Evolutionary conservation across 352 stramenopile species (phyloP).

Genomic region (Globisporangium cystogenes): DNA sequence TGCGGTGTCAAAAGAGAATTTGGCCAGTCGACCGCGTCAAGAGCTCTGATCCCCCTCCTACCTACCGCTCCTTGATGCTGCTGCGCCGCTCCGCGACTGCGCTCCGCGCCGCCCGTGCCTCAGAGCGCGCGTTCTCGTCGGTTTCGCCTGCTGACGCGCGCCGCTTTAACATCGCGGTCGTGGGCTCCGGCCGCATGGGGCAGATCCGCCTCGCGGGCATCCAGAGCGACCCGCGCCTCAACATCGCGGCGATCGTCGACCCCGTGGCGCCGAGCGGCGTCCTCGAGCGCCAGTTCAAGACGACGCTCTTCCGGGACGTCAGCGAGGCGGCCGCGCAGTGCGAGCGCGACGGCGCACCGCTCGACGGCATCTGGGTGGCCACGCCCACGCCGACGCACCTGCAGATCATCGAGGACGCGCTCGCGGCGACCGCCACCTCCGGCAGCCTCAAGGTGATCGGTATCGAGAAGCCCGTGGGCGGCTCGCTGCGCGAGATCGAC

Average conservation of each 20-base stretch:
- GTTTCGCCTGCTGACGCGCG: not conserved
- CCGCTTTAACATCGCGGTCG: constrained; percentile 48
- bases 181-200: constrained; percentile 74
- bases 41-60: no score
- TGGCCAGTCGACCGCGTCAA: no score
- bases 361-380: constrained; percentile 70
- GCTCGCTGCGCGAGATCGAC: constrained; percentile 54
- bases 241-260: constrained; percentile 64
- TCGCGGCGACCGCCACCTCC: constrained; percentile 7
- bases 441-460: constrained; percentile 39
- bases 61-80: no score
- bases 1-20: constrained; percentile 1
- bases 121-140: not conserved
- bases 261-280: constrained; percentile 15
- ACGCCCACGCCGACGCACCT: constrained; percentile 72
- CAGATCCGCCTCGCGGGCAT: constrained; percentile 60
- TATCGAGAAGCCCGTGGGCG: constrained; percentile 73
- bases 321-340: constrained; percentile 21
- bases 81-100: not conserved
- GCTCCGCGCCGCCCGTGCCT: not conserved
- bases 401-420: constrained; percentile 33
- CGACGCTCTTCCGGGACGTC: constrained; percentile 31
- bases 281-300: constrained; percentile 39
- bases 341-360: constrained; percentile 7
- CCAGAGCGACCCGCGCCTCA: constrained; percentile 40